Evolutionary conservation across 441 rosid species (phyloP).

Genomic region (Erysimum cheiri): DNA sequence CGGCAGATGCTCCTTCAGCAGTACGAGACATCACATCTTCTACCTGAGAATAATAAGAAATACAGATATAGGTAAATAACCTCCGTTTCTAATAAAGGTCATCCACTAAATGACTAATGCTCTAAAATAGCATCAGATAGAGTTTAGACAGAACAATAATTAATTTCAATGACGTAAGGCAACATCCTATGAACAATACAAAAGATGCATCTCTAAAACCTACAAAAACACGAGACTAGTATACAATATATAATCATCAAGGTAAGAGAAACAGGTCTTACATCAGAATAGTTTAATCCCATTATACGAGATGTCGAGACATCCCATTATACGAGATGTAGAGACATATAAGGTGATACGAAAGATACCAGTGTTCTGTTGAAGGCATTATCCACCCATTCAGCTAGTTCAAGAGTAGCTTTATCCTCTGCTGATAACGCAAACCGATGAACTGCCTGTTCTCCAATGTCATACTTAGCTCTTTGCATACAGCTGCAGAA

Average conservation of each 20-base stretch:
- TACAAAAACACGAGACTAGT: slow-evolving; percentile 10
- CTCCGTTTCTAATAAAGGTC: background rate
- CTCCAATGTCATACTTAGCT: slow-evolving; percentile 96
- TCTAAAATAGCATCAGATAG: background rate
- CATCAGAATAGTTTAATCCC: slow-evolving; percentile 17
- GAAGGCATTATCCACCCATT: slow-evolving; percentile 94
- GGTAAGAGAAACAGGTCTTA: slow-evolving; percentile 22
- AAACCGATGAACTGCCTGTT: slow-evolving; percentile 95
- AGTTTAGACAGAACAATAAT: slow-evolving; percentile 2
- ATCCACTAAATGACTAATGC: slow-evolving; percentile 9
- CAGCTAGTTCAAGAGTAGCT: slow-evolving; percentile 97
- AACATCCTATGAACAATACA: slow-evolving; percentile 21
- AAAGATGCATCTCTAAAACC: slow-evolving; percentile 17
- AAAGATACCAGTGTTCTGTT: slow-evolving; percentile 74
- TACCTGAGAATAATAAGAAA: slow-evolving; percentile 58
- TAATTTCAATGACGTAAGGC: background rate
- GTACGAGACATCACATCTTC: slow-evolving; percentile 89
- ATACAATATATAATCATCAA: slow-evolving; percentile 26
- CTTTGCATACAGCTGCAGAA: slow-evolving; percentile 93
- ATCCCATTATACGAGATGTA: background rate
- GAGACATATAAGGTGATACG: slow-evolving; percentile 12
- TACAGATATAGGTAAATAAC: slow-evolving; percentile 15
- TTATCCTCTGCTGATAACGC: slow-evolving; percentile 97
- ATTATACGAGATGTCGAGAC: slow-evolving; percentile 3
- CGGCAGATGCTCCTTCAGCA: slow-evolving; percentile 72